These are phyloP conservation scores for Pyrus hybrid DNA, from an alignment of 331 rosid species.

Conservation along the genomic window DNA sequence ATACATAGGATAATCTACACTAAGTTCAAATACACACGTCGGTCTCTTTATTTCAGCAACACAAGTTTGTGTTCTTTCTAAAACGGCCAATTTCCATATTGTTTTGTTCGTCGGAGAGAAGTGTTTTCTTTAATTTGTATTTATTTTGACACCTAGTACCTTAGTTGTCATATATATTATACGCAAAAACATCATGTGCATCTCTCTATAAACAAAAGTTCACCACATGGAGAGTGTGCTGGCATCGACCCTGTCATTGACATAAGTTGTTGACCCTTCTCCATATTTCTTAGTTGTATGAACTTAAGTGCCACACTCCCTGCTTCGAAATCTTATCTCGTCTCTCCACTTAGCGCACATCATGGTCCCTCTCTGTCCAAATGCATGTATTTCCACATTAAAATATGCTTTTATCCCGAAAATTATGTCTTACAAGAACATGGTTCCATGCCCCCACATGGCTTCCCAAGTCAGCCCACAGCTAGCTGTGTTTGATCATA, in stretches of 20 bases:
- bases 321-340: slow-evolving; percentile 8
- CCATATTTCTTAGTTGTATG: slow-evolving; percentile 7
- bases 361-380: slow-evolving; percentile 15
- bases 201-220: slow-evolving; percentile 20
- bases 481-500: slow-evolving; percentile 8
- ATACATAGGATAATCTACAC: too few relatives aligned
- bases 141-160: not conserved
- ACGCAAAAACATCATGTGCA: not conserved
- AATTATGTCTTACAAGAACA: slow-evolving; percentile 20
- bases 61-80: not conserved
- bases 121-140: not conserved
- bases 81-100: not conserved
- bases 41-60: not conserved
- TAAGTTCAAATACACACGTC: too few relatives aligned
- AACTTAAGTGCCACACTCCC: slow-evolving; percentile 20
- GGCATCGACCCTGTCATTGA: slow-evolving; percentile 27
- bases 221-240: slow-evolving; percentile 62
- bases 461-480: slow-evolving; percentile 34
- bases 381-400: not conserved
- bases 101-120: not conserved
- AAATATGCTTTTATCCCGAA: slow-evolving; percentile 17
- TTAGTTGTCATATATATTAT: slow-evolving; percentile 20
- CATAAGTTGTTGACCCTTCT: not conserved
- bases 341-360: not conserved
- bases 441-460: slow-evolving; percentile 45